Conservation (phyloP, 148 eudicot genomes). For the Camellia lanceoleosa region DNA sequence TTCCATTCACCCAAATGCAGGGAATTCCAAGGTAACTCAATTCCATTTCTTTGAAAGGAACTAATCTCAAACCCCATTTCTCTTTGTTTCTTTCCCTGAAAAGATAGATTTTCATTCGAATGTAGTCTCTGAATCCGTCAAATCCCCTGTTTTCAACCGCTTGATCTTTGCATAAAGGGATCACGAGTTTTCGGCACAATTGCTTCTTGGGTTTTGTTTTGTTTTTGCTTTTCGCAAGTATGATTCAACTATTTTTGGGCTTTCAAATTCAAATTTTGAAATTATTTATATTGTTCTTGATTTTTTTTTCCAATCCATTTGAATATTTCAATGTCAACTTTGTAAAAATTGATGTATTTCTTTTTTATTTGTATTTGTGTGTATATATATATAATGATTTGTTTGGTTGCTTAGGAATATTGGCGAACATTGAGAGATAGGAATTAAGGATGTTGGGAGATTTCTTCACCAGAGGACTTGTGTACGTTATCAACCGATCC, state of each 20-base stretch:
- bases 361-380: background rate
- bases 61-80: background rate
- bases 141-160: background rate
- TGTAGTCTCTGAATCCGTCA: constrained; percentile 7
- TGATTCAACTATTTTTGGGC: background rate
- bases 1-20: background rate
- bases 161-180: background rate
- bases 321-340: too few species aligned
- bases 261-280: background rate
- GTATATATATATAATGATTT: background rate
- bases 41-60: background rate
- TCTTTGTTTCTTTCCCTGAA: background rate
- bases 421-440: constrained; percentile 2
- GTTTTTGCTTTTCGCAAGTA: background rate
- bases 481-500: constrained; percentile 43
- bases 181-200: background rate
- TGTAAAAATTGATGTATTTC: too few species aligned
- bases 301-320: background rate
- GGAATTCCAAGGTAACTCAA: background rate
- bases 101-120: background rate
- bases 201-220: background rate
- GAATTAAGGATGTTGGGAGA: constrained; percentile 66
- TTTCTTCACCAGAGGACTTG: constrained; percentile 54
- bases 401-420: background rate
- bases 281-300: background rate